Conservation (phyloP, 768 basidiomycete genomes). For the Hortiboletus flavorubellus region DNA sequence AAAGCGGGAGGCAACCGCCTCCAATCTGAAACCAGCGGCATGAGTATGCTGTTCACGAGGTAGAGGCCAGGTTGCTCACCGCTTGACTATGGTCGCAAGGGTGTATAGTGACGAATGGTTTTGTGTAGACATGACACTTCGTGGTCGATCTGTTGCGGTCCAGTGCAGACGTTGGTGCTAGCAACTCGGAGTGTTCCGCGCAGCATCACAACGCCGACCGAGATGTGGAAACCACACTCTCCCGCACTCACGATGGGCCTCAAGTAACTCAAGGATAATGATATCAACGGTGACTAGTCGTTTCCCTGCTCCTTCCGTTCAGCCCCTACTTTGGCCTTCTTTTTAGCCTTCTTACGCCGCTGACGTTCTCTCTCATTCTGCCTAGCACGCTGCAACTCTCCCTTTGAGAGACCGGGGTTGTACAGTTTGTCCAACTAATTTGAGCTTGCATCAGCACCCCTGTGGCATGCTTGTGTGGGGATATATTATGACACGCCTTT, state of each 20-base stretch:
- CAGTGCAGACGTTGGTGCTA: not conserved
- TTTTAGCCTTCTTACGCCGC: constrained; percentile 75
- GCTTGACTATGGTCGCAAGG: constrained; percentile 78
- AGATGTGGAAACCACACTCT: too few species aligned
- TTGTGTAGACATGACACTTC: constrained; percentile 31
- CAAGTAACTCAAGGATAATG: not conserved
- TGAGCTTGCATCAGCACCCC: constrained; percentile 18
- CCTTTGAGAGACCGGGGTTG: constrained; percentile 77
- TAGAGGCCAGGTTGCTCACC: constrained; percentile 41
- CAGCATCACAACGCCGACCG: not conserved
- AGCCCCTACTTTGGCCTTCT: constrained; percentile 44
- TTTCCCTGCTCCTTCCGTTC: constrained; percentile 12
- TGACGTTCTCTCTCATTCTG: constrained; percentile 74
- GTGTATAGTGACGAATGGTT: constrained; percentile 57
- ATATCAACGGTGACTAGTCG: constrained; percentile 8
- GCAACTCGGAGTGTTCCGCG: constrained; percentile 23
- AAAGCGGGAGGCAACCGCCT: constrained; percentile 90
- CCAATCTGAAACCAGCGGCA: constrained; percentile 51
- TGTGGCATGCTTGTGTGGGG: constrained; percentile 5
- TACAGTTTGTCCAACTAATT: constrained; percentile 62
- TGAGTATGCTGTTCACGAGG: constrained; percentile 6
- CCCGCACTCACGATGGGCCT: not conserved
- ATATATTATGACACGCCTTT: constrained; percentile 55
- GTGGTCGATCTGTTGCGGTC: not conserved
- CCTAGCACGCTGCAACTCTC: constrained; percentile 63